Base-by-base conservation (phyloP, 2,329 filamentous ascomycete species). In the Trichoderma afroharzianum region DNA sequence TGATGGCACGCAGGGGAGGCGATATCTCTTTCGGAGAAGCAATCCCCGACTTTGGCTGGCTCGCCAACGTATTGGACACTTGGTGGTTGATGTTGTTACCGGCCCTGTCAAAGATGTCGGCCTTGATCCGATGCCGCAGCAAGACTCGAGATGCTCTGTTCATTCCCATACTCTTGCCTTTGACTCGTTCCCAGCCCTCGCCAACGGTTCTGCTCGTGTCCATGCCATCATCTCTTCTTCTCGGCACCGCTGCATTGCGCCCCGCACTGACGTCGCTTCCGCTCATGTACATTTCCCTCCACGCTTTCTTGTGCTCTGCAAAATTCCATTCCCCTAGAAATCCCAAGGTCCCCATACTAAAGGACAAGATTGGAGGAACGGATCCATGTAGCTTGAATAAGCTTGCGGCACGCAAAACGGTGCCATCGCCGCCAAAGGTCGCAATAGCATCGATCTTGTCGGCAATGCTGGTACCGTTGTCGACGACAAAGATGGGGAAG, bases 271-370 rank as follows among this genome's bases (percentile, higher is more conserved):
- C 86, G 58, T 84, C 82, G 74, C 86, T 88, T 3, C 88, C 88
- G 76, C 87, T 89, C 92, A 97, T 97, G 83, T 97, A 98, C 68
- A 96, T 93, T 79, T 98, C 93, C 63, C 94, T 86, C 83, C 97
- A 97, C 0, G 96, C 96, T 63, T 93, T 88, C 82, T 97, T 97
- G 83, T 97, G 93, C 77, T 98, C 95, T 7, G 87, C 86, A 79
- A 98, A 98, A 77, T 96, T 97, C 95, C 95, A 99, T 81, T 98
- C 95, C 18, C 95, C 95, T 8, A 99, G 83, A 76, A 99, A 99
- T 0, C 96, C 96, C 1, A 99, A 84, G 0, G 95, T 97, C 6
- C 96, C 96, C 93, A 99, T 98, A 79, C 94, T 97, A 79, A 99
- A 99, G 1, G 93, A 94, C 8, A 99, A 85, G 39, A 99, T 92